Evolutionary conservation across 352 stramenopile species (phyloP), one percentile per base, ranked within the genome.

Genomic region (Phytopythium boreale): DNA sequence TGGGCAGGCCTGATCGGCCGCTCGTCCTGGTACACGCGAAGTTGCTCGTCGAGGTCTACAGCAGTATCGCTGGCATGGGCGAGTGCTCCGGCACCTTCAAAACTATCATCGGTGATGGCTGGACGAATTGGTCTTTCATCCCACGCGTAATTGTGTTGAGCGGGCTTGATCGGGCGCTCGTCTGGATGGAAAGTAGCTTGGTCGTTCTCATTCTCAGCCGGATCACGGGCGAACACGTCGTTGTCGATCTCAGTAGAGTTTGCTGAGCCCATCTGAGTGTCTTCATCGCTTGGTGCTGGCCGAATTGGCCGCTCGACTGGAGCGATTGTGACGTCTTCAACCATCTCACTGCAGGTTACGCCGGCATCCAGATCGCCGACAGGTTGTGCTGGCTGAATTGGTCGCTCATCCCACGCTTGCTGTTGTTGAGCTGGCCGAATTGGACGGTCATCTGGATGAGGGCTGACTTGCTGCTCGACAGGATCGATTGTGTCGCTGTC

Each of bases 141-240:
- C 57, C 57, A 62, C 4, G 29, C 34, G 43, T 22, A 44, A 2
- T 43, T 26, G 11, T 63, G 20, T n/a, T 43, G 29, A 27, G 49
- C 57, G 20, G 61, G 52, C 31, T 55, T 60, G 53, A 72, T 66
- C 2, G 59, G 65, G n/a, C 55, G 62, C 22, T 75, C 65, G 46
- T 68, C 62, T n/a, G 49, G 49, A 19, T 55, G 24, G 0, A 67
- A 9, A 37, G 44, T 15, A 44, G 41, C 29, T 49, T 20, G 26
- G 31, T 7, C 22, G 9, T 29, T 19, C 5, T 26, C 34, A 24
- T 53, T 5, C 1, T 26, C 9, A 0, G 11, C 10, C 3, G 17
- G 11, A 22, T 14, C 17, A 27, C 37, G 14, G 8, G 7, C 26
- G 15, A 24, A 2, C 8, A 3, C 26, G 26, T 41, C 7, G 19